phyloP scores from a whole-genome alignment of 768 basidiomycete species.

The Lactarius vividus region DNA sequence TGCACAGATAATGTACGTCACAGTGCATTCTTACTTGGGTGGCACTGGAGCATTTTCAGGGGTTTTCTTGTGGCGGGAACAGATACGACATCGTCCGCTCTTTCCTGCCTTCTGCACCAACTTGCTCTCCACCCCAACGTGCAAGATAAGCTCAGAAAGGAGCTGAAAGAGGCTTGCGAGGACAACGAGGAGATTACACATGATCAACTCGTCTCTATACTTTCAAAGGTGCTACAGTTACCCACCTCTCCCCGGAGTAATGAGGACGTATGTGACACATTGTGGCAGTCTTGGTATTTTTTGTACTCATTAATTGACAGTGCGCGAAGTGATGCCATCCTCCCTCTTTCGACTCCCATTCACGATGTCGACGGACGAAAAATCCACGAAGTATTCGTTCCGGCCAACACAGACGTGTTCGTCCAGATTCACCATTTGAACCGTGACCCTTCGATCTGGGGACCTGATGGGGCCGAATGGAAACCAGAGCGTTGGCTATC shows the following conservation, averaged over 20 bases:
- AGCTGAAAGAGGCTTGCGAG: neutral
- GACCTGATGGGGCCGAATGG: neutral
- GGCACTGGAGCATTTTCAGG: neutral
- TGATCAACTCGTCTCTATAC: constrained; percentile 32
- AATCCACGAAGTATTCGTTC: constrained; percentile 33
- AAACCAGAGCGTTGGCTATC: constrained; percentile 36
- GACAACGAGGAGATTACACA: constrained; percentile 32
- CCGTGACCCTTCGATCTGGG: neutral
- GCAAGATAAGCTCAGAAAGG: neutral
- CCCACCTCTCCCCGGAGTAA: constrained; percentile 4
- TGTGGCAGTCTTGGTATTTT: neutral
- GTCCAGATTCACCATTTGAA: neutral
- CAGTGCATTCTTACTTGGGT: neutral
- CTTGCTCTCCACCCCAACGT: neutral
- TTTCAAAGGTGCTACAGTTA: constrained; percentile 4
- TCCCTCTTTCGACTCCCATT: neutral
- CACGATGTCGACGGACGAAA: constrained; percentile 7
- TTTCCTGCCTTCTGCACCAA: neutral
- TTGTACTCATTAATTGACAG: neutral
- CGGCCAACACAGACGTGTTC: constrained; percentile 29
- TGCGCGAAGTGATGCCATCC: neutral
- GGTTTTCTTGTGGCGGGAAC: constrained; percentile 25
- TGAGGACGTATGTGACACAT: constrained; percentile 5
- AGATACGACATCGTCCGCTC: neutral
- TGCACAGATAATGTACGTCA: constrained; percentile 37